phyloP scores from a whole-genome alignment of 768 basidiomycete species.

The Dentipellis fragilis region DNA sequence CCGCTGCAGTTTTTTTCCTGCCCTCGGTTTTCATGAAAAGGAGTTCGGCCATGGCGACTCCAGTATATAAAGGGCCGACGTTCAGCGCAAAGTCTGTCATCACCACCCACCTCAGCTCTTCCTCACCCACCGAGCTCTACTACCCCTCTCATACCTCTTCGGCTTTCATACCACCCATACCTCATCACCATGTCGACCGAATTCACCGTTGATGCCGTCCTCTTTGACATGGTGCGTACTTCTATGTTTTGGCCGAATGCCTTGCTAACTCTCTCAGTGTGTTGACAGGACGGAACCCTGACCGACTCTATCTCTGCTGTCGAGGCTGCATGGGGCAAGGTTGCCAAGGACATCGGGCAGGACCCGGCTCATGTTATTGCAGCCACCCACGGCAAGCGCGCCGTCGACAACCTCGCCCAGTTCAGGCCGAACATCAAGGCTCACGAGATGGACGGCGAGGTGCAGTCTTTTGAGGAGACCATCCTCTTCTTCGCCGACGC shows the following conservation, averaged over 20 bases:
- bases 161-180: not conserved
- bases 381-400: slow-evolving; percentile 72
- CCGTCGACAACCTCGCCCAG: slow-evolving; percentile 59
- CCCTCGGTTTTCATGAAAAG: not conserved
- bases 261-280: slow-evolving; percentile 14
- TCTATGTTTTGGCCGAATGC: not conserved
- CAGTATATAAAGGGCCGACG: not conserved
- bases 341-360: slow-evolving; percentile 58
- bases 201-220: slow-evolving; percentile 47
- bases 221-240: slow-evolving; percentile 54
- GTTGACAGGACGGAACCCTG: slow-evolving; percentile 50
- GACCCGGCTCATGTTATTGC: slow-evolving; percentile 60
- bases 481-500: slow-evolving; percentile 63
- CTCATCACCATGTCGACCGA: not conserved
- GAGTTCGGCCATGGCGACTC: not conserved
- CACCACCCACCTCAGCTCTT: not conserved
- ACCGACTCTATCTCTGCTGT: slow-evolving; percentile 68
- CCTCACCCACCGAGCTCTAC: no score
- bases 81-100: not conserved
- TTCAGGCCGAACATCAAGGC: slow-evolving; percentile 47
- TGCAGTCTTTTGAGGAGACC: slow-evolving; percentile 48
- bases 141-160: not conserved
- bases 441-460: slow-evolving; percentile 51
- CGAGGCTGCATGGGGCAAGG: slow-evolving; percentile 67
- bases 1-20: no score